Evolutionary conservation across 768 basidiomycete genomes (phyloP), one percentile per base, ranked within the genome.

Genomic region (Lyophyllum shimeji): DNA sequence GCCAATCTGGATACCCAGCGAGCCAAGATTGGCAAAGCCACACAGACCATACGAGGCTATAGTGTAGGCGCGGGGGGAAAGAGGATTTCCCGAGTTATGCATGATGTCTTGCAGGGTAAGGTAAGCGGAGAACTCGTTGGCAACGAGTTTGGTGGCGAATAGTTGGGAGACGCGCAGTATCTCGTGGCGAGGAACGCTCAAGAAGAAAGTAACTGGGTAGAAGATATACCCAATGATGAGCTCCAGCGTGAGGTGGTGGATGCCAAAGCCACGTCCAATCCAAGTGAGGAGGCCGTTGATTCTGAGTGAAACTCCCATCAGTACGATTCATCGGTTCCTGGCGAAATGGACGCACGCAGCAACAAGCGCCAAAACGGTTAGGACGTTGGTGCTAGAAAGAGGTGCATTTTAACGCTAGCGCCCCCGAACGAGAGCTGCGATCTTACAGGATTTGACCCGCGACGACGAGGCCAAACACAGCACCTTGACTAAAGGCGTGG

Each of bases 1-100:
- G 60, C 77, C 77, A 21, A 79, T 75, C 69, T 94, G 90, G 62
- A 95, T 93, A 65, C 93, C 94, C 23, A 94, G 76, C 7, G 90
- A 90, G 53, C 88, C 84, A 44, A 93, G 76, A 68, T 95, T 95
- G 56, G 91, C 91, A 65, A 96, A 96, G 9, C 95, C 95, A 70
- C 93, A 95, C 15, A 95, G 84, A 15, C 89, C 87, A 68, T 95
- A 96, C 31, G 88, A 85, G 13, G 89, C 85, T 62, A 95, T 94
- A 50, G 87, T 89, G 72, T 78, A 93, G 20, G 85, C 90, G 54
- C 89, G 90, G 27, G 71, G 76, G 20, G 85, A 85, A 49, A 94
- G 80, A 2, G 89, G 82, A 48, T 77, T 71, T 8, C 58, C 57
- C n/a, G 69, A 66, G 6, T 37, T 37, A 11, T 60, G 52, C 74